Conservation (phyloP, 2,329 filamentous ascomycete species). For the Colletotrichum sp. region DNA sequence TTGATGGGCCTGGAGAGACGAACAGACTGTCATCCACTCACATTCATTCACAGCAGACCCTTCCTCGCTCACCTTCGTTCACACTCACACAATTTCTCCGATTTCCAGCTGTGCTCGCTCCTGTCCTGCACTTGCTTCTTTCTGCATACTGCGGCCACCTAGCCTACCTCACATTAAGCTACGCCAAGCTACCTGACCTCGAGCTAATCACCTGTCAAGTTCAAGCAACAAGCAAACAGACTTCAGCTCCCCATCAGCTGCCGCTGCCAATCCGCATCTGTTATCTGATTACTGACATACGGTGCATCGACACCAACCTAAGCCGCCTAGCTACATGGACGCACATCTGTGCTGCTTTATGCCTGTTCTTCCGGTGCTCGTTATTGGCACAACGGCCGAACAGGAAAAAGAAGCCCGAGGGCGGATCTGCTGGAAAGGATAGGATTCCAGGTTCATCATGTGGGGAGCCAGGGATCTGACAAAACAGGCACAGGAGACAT, state of each 20-base stretch:
- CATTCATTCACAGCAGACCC: not conserved
- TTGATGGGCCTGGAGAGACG: not conserved
- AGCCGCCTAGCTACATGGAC: not conserved
- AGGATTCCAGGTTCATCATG: conserved; percentile 25
- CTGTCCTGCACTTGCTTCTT: not conserved
- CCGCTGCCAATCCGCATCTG: not conserved
- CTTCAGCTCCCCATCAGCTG: not conserved
- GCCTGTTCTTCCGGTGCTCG: conserved; percentile 5
- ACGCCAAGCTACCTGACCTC: not conserved
- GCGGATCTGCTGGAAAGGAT: conserved; percentile 26
- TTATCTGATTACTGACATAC: conserved; percentile 7
- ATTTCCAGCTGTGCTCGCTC: not conserved
- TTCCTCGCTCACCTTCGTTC: not conserved
- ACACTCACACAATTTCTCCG: not conserved
- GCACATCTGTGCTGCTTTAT: conserved; percentile 16
- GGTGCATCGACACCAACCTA: not conserved
- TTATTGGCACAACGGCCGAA: conserved; percentile 7
- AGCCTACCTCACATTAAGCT: not conserved
- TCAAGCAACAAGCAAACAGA: not conserved
- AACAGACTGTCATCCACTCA: conserved; percentile 8
- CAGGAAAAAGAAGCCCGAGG: conserved; percentile 16
- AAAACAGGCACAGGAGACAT: conserved; percentile 28
- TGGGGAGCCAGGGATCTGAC: conserved; percentile 26
- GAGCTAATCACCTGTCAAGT: not conserved
- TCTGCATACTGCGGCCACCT: not conserved